Evolutionary conservation across 495 filamentous ascomycete species (phyloP).

Genomic region (Penicillium arizonense): DNA sequence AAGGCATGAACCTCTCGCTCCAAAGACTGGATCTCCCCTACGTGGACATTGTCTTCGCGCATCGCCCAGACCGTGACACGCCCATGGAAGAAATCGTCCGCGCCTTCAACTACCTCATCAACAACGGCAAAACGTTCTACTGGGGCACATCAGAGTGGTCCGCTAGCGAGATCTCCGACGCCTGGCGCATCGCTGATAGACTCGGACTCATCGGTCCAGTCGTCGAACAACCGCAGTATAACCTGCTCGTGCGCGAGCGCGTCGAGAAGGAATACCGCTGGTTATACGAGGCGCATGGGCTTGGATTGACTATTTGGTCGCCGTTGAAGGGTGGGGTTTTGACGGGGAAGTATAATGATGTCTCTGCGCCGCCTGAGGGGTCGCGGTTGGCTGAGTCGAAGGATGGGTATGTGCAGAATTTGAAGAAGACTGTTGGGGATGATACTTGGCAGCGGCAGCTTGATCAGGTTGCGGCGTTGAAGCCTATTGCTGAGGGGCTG

Average conservation of each 20-base stretch:
- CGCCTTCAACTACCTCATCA: constrained; percentile 78
- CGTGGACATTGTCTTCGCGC: constrained; percentile 80
- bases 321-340: constrained; percentile 72
- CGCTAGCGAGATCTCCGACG: constrained; percentile 75
- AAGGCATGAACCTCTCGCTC: constrained; percentile 64
- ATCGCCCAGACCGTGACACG: constrained; percentile 77
- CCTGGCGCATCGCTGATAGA: constrained; percentile 69
- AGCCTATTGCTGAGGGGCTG: constrained; percentile 66
- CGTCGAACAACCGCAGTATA: constrained; percentile 86
- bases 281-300: constrained; percentile 60
- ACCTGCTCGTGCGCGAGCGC: constrained; percentile 66
- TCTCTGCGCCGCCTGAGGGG: constrained; percentile 29
- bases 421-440: constrained; percentile 27
- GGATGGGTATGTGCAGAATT: constrained; percentile 29
- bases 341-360: constrained; percentile 80
- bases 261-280: constrained; percentile 75
- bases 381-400: constrained; percentile 42
- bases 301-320: constrained; percentile 72
- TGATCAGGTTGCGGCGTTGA: constrained; percentile 35
- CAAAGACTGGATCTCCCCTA: constrained; percentile 66
- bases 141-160: constrained; percentile 91
- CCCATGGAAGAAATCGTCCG: constrained; percentile 87
- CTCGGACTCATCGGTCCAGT: constrained; percentile 77
- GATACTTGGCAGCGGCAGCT: constrained; percentile 21
- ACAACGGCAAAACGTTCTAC: constrained; percentile 78